Evolutionary conservation across 257 asterid genomes (phyloP).

Genomic region (Catharanthus roseus): DNA sequence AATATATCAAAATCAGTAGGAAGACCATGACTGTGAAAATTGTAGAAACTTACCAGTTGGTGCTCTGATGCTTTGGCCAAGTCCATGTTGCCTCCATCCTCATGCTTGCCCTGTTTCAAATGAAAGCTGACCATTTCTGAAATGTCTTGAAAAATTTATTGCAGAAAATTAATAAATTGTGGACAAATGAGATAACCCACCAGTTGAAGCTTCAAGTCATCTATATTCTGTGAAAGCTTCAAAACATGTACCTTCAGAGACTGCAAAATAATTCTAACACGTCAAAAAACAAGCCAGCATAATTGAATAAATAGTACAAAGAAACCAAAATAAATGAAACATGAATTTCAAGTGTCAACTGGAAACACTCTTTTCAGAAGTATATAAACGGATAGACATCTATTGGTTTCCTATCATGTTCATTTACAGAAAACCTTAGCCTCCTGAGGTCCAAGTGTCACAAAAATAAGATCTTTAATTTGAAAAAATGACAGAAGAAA

Average conservation of each 20-base stretch:
- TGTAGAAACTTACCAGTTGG: constrained; percentile 40
- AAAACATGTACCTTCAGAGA: constrained; percentile 82
- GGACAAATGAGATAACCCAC: constrained; percentile 32
- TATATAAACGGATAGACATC: background rate
- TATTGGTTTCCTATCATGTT: background rate
- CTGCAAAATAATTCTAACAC: constrained; percentile 42
- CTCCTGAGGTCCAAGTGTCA: background rate
- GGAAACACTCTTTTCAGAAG: constrained; percentile 2
- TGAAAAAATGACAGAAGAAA: background rate
- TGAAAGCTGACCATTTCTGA: constrained; percentile 9
- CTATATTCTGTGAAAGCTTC: constrained; percentile 73
- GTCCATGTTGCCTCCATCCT: constrained; percentile 25
- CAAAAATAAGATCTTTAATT: background rate
- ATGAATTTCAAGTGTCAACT: background rate
- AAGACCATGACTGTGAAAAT: constrained; percentile 3
- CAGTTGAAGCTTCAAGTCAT: constrained; percentile 61
- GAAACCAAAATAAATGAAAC: constrained; percentile 1
- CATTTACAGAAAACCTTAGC: background rate
- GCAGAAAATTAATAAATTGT: background rate
- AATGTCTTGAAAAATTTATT: background rate
- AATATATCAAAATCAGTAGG: constrained; percentile 6
- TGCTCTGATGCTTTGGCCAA: constrained; percentile 26
- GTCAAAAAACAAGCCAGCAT: background rate
- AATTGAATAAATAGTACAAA: background rate
- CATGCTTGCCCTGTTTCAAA: constrained; percentile 48